Conservation (phyloP, 164 flowering plant species). For the Nymphaea thermarum region DNA sequence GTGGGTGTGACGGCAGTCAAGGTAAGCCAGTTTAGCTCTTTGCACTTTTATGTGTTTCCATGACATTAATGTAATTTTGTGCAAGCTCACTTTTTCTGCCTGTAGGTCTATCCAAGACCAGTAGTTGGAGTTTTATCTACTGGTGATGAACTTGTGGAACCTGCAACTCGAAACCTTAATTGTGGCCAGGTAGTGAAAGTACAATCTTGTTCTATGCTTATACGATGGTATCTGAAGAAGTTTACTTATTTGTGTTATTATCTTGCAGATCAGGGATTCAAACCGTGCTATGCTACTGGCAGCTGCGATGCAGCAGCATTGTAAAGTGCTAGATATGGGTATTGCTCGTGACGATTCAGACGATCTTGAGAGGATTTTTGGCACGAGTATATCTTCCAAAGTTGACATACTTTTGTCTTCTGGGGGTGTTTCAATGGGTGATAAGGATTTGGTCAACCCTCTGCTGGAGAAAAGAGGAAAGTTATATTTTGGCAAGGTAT, state of each 20-base stretch:
- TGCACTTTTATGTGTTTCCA: background rate
- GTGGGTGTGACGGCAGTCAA: slow-evolving; percentile 62
- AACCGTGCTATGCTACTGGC: slow-evolving; percentile 87
- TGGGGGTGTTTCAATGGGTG: slow-evolving; percentile 99
- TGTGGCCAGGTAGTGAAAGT: slow-evolving; percentile 73
- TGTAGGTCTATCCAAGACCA: slow-evolving; percentile 73
- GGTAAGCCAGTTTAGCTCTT: slow-evolving; percentile 27
- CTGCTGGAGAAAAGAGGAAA: slow-evolving; percentile 62
- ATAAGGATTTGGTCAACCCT: slow-evolving; percentile 84
- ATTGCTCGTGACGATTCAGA: slow-evolving; percentile 74
- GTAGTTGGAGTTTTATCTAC: slow-evolving; percentile 88
- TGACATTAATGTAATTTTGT: background rate
- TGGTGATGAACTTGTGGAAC: slow-evolving; percentile 95
- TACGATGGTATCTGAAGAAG: background rate
- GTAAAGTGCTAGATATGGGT: slow-evolving; percentile 80
- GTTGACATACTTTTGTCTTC: slow-evolving; percentile 70
- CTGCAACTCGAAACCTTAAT: slow-evolving; percentile 36
- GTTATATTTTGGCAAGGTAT: slow-evolving; percentile 59
- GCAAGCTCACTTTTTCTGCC: background rate
- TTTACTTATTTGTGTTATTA: background rate
- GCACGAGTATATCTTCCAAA: slow-evolving; percentile 47
- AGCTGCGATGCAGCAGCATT: slow-evolving; percentile 63
- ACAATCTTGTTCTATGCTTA: background rate
- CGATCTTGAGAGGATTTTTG: slow-evolving; percentile 46
- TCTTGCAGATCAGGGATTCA: slow-evolving; percentile 85